phyloP scores from a whole-genome alignment of 768 basidiomycete genomes.

The Rubroboletus pulcherrimus region DNA sequence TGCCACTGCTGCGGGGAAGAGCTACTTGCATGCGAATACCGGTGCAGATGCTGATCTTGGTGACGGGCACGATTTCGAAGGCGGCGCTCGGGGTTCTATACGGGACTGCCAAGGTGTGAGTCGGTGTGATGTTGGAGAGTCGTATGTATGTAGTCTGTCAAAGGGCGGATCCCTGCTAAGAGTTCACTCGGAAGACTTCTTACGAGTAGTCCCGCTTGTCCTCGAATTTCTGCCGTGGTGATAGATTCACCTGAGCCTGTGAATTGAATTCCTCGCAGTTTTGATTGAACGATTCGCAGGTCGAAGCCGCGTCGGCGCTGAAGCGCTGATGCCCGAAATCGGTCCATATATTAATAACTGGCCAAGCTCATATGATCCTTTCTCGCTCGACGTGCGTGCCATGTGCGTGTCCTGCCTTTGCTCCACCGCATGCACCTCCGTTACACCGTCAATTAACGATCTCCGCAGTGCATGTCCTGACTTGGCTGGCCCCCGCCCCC shows the following conservation, averaged over 20 bases:
- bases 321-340: no score
- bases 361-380: no score
- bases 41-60: constrained; percentile 13
- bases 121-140: no score
- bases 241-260: neutral
- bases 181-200: neutral
- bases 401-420: neutral
- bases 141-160: neutral
- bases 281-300: neutral
- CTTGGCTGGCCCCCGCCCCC: neutral
- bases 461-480: neutral
- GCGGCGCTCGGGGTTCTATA: constrained; percentile 26
- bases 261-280: neutral
- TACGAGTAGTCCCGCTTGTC: neutral
- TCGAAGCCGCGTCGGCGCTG: neutral
- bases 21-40: constrained; percentile 33
- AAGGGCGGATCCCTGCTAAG: neutral
- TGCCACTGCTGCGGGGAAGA: constrained; percentile 50
- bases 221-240: neutral
- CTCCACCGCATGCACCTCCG: neutral
- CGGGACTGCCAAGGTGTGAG: no score
- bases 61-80: constrained; percentile 43
- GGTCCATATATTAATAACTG: no score
- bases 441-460: no score
- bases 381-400: neutral